Conservation (phyloP, 441 rosid genomes). For the Erodium trifolium region DNA sequence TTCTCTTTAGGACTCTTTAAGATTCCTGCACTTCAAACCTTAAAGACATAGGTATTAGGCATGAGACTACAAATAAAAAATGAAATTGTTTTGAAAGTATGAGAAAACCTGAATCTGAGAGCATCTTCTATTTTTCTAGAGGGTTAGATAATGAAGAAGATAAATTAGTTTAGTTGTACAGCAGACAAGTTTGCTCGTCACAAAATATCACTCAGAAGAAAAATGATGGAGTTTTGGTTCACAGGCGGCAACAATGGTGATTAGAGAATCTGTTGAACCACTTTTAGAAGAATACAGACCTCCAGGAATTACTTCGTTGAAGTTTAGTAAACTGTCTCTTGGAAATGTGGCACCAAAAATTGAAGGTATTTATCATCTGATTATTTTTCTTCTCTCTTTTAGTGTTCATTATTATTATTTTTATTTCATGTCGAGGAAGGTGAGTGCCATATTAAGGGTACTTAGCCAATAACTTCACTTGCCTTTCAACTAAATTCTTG, state of each 20-base stretch:
- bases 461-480: not conserved
- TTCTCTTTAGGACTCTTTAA: too few relatives aligned
- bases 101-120: too few relatives aligned
- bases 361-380: not conserved
- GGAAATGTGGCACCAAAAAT: constrained; percentile 6
- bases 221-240: not conserved
- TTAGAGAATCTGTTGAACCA: constrained; percentile 7
- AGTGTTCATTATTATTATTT: not conserved
- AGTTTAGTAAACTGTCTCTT: constrained; percentile 4
- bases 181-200: not conserved
- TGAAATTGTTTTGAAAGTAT: too few relatives aligned
- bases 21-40: too few relatives aligned
- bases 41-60: too few relatives aligned
- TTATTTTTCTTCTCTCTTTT: not conserved
- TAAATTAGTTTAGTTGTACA: too few relatives aligned
- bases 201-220: too few relatives aligned
- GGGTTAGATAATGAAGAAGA: not conserved
- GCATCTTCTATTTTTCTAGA: not conserved
- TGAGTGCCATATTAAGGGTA: not conserved
- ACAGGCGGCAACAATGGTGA: constrained; percentile 6
- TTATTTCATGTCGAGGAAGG: not conserved
- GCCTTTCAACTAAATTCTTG: not conserved
- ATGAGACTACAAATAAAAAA: too few relatives aligned
- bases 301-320: not conserved
- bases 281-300: constrained; percentile 5